A percentile compares a stretch with the other conserved stretches of the same genome.
phyloP scores from a whole-genome alignment of 2,329 filamentous ascomycete species.

The Knufia fluminis region DNA sequence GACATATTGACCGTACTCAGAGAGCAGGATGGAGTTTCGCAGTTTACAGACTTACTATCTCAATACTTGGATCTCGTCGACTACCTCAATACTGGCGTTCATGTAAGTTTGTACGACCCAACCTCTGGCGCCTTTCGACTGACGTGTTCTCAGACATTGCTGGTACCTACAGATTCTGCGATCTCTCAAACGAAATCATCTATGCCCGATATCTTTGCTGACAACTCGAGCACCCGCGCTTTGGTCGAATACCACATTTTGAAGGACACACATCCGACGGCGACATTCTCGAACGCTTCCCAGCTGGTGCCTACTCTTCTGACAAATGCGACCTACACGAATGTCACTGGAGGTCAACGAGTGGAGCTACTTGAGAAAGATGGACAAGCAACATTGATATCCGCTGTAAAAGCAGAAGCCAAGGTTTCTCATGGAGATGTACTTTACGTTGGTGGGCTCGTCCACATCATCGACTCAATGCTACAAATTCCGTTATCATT shows the following conservation, averaged over 20 bases:
- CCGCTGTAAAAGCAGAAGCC: constrained; percentile 42
- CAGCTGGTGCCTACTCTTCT: constrained; percentile 43
- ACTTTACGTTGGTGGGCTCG: constrained; percentile 46
- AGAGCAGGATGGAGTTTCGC: constrained; percentile 17
- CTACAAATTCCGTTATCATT: constrained; percentile 39
- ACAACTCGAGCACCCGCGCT: constrained; percentile 30
- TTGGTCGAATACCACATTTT: constrained; percentile 52
- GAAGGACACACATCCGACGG: constrained; percentile 39
- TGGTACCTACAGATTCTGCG: constrained; percentile 18
- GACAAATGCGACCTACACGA: constrained; percentile 44
- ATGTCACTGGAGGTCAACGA: constrained; percentile 52
- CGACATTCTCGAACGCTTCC: constrained; percentile 23
- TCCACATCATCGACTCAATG: constrained; percentile 45
- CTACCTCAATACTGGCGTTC: constrained; percentile 15
- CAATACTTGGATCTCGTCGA: constrained; percentile 15
- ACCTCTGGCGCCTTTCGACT: background rate
- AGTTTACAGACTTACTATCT: constrained; percentile 14
- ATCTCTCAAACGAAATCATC: constrained; percentile 9
- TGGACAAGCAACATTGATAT: constrained; percentile 42
- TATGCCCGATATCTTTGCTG: constrained; percentile 11
- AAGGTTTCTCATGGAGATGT: constrained; percentile 42
- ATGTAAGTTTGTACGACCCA: constrained; percentile 13
- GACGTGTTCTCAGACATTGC: constrained; percentile 9
- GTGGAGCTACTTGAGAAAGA: constrained; percentile 39
- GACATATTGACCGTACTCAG: constrained; percentile 18